These are phyloP conservation scores for Ceratobasidium sp. DNA, from an alignment of 1,284 basidiomycete genomes.

Conservation along the genomic window DNA sequence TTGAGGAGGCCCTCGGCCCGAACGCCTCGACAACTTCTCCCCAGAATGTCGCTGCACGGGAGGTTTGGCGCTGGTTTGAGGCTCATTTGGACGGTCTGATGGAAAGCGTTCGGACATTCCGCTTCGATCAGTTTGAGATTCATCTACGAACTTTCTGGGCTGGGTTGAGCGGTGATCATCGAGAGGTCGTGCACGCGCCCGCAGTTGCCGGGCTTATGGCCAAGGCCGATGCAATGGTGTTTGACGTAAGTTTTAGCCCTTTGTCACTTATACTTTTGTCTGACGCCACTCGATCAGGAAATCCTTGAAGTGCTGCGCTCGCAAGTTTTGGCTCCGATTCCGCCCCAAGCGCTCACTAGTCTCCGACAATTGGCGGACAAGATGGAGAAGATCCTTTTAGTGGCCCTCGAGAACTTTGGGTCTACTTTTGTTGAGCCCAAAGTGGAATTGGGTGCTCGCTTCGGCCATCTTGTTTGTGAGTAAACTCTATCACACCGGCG, in stretches of 20 bases:
- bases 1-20: conserved; percentile 83
- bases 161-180: conserved; percentile 75
- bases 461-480: conserved; percentile 88
- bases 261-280: conserved; percentile 23
- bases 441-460: conserved; percentile 87
- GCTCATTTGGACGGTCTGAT: conserved; percentile 84
- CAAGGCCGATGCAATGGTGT: conserved; percentile 87
- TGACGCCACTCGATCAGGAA: conserved; percentile 67
- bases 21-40: conserved; percentile 68
- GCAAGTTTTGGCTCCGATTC: conserved; percentile 84
- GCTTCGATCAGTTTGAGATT: conserved; percentile 90
- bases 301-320: conserved; percentile 85
- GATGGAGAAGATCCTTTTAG: conserved; percentile 88
- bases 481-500: conserved; percentile 52
- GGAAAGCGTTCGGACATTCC: conserved; percentile 79
- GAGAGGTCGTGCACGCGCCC: conserved; percentile 87
- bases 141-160: conserved; percentile 86
- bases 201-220: conserved; percentile 89
- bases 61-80: conserved; percentile 89
- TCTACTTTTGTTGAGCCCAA: conserved; percentile 93
- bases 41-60: conserved; percentile 80
- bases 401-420: conserved; percentile 83
- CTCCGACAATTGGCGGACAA: conserved; percentile 87
- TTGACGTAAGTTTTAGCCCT: conserved; percentile 72
- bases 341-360: conserved; percentile 73